phyloP scores from a whole-genome alignment of 441 rosid species.

The Populus hybrid region DNA sequence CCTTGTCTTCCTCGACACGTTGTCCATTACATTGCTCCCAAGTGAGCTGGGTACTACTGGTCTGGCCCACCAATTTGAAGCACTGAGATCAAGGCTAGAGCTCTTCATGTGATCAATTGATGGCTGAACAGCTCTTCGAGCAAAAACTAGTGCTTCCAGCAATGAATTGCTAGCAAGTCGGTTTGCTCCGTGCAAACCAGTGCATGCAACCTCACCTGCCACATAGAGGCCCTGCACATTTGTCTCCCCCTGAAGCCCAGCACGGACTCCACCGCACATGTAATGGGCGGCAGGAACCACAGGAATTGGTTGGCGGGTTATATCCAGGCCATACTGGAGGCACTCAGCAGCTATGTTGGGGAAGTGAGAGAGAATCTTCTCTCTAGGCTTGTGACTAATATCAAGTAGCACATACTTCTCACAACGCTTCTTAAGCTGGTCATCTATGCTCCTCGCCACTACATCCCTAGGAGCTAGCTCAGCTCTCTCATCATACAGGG shows the following conservation, averaged over 20 bases:
- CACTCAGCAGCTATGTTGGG: conserved; percentile 93
- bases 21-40: conserved; percentile 34
- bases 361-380: conserved; percentile 82
- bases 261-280: conserved; percentile 96
- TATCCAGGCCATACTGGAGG: conserved; percentile 71
- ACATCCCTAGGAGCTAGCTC: conserved; percentile 99
- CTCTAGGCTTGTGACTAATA: conserved; percentile 80
- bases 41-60: conserved; percentile 63
- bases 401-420: conserved; percentile 86
- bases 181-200: conserved; percentile 96
- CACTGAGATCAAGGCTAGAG: conserved; percentile 42
- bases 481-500: conserved; percentile 73
- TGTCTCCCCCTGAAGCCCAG: conserved; percentile 91
- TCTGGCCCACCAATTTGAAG: conserved; percentile 57
- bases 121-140: conserved; percentile 86
- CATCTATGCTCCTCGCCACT: conserved; percentile 96
- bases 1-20: conserved; percentile 45
- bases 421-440: conserved; percentile 75
- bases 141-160: conserved; percentile 97
- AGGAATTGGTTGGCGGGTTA: conserved; percentile 78
- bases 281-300: conserved; percentile 98
- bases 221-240: conserved; percentile 83
- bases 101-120: conserved; percentile 68
- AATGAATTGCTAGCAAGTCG: conserved; percentile 95
- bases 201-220: conserved; percentile 98